phyloP scores from a whole-genome alignment of 108 stramenopile genomes.

The Cyclotella choctawhatcheeana region DNA sequence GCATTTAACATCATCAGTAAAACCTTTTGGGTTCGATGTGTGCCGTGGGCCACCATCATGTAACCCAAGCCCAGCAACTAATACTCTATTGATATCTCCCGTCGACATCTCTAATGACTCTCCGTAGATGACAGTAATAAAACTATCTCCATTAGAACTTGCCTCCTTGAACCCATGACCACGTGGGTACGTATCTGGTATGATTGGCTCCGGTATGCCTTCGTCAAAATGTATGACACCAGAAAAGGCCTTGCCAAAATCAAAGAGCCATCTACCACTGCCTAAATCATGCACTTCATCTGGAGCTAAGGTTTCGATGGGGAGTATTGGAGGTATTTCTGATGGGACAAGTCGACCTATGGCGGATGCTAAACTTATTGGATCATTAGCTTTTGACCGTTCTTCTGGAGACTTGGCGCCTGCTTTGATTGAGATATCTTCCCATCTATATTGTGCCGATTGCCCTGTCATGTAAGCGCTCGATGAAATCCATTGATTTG shows the following conservation, averaged over 20 bases:
- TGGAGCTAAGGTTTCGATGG: constrained; percentile 30
- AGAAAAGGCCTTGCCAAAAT: constrained; percentile 49
- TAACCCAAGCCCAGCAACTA: constrained; percentile 37
- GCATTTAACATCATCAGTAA: not conserved
- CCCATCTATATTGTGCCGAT: not conserved
- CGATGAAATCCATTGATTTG: constrained; percentile 18
- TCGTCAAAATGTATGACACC: constrained; percentile 51
- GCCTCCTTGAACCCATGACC: constrained; percentile 29
- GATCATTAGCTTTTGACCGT: not conserved
- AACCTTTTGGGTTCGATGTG: constrained; percentile 8
- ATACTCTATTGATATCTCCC: constrained; percentile 42
- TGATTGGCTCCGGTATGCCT: constrained; percentile 36
- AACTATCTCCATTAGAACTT: constrained; percentile 18
- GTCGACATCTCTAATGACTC: constrained; percentile 45
- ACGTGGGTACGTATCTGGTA: constrained; percentile 41
- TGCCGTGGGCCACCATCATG: constrained; percentile 40
- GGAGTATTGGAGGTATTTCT: constrained; percentile 35
- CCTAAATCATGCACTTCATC: constrained; percentile 39
- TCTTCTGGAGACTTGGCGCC: constrained; percentile 8
- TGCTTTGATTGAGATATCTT: constrained; percentile 20
- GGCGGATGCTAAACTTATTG: constrained; percentile 10
- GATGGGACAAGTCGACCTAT: constrained; percentile 30
- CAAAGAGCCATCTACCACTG: constrained; percentile 41
- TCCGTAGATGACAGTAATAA: constrained; percentile 39
- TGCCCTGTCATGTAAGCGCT: constrained; percentile 15